Conservation (phyloP, 768 basidiomycete genomes). For the Leccinellum luteum region DNA sequence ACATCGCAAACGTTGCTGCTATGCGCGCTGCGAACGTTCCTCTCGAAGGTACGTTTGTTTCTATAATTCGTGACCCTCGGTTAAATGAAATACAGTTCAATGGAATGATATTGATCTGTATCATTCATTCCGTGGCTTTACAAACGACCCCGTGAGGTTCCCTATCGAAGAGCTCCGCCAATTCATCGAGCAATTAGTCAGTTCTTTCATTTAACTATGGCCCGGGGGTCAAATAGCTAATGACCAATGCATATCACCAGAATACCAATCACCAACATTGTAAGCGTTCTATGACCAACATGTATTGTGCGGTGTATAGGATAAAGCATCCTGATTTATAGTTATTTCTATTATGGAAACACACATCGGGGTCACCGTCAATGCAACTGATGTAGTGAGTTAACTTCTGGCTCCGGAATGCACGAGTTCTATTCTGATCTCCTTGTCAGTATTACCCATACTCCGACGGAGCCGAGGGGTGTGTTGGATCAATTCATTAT, state of each 20-base stretch:
- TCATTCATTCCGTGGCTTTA: conserved; percentile 67
- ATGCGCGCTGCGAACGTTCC: conserved; percentile 73
- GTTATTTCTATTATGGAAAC: conserved; percentile 73
- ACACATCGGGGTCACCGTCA: conserved; percentile 54
- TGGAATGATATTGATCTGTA: conserved; percentile 81
- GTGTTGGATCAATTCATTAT: conserved; percentile 14
- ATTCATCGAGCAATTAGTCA: conserved; percentile 57
- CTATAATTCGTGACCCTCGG: background rate
- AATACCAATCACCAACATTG: conserved; percentile 30
- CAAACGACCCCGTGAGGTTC: conserved; percentile 62
- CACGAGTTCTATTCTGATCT: background rate
- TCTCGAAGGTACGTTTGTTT: conserved; percentile 54
- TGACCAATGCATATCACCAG: conserved; percentile 13
- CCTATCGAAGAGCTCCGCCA: conserved; percentile 49
- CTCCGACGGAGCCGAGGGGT: conserved; percentile 58
- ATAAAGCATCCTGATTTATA: conserved; percentile 18
- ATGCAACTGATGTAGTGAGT: conserved; percentile 61
- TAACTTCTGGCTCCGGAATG: background rate
- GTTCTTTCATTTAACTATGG: conserved; percentile 18
- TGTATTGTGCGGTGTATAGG: background rate
- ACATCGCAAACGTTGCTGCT: conserved; percentile 48
- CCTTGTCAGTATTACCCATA: conserved; percentile 63
- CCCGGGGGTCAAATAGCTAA: background rate
- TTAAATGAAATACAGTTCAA: conserved; percentile 45
- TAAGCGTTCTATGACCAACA: conserved; percentile 5